Percentiles rank a stretch among this genome's conserved stretches.
These are phyloP conservation scores for Aspergillus taichungensis DNA, from an alignment of 495 filamentous ascomycete genomes.

Conservation along the genomic window DNA sequence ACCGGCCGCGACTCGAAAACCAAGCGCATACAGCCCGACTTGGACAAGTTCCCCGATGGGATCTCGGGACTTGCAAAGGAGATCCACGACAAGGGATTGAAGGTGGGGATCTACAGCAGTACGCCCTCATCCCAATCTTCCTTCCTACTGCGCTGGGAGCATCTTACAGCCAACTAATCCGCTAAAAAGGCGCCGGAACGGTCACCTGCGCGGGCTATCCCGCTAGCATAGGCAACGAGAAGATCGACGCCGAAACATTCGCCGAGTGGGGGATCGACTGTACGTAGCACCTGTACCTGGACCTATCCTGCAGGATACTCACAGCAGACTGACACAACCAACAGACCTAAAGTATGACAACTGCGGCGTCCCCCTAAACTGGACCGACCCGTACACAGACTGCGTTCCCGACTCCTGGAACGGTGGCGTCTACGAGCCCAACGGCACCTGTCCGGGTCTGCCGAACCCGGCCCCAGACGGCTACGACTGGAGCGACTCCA, in stretches of 20 bases:
- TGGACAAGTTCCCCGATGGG: constrained; percentile 51
- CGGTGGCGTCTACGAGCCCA: constrained; percentile 9
- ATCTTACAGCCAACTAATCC: not conserved
- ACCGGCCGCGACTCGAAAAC: constrained; percentile 37
- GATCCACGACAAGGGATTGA: constrained; percentile 52
- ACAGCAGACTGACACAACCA: not conserved
- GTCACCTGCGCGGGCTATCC: constrained; percentile 57
- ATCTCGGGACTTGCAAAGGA: constrained; percentile 48
- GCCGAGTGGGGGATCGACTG: constrained; percentile 61
- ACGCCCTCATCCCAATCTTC: constrained; percentile 7
- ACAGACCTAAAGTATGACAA: constrained; percentile 66
- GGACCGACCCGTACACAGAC: constrained; percentile 31
- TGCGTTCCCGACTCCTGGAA: constrained; percentile 28
- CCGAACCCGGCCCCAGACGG: constrained; percentile 30
- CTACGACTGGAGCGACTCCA: constrained; percentile 47
- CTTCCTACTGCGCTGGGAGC: not conserved
- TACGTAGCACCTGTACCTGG: constrained; percentile 14
- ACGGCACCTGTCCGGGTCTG: constrained; percentile 34
- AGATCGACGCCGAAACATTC: constrained; percentile 51
- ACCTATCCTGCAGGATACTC: not conserved
- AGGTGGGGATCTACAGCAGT: constrained; percentile 58
- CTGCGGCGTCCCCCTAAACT: constrained; percentile 43
- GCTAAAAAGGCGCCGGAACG: constrained; percentile 43
- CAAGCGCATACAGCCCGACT: constrained; percentile 44
- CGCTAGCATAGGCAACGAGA: constrained; percentile 53